Evolutionary conservation across 2,329 filamentous ascomycete genomes (phyloP), one percentile per base, ranked within the genome.

Genomic region (Arthrobotrys musiformis): DNA sequence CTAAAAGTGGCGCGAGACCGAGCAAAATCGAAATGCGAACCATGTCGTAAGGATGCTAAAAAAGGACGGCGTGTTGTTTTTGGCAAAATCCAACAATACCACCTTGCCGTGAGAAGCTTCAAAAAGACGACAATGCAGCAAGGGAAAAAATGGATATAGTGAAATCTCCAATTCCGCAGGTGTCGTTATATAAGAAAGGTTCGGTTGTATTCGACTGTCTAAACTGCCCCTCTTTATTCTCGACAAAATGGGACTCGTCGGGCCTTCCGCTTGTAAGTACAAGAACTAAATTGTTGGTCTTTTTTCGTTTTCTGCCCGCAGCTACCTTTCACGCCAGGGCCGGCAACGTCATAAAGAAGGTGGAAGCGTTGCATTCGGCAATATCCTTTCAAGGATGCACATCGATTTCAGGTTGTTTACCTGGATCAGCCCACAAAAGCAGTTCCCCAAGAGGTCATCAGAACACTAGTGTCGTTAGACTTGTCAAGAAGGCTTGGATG

Each of bases 321-420:
- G 35, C 35, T n/a, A n/a, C n/a, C 13, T 5, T 40, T 11, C 37
- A 15, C 13, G 4, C 15, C 40, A 11, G 30, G 30, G 15, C 5
- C 24, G 8, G 24, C 58, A 61, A 73, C 69, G 69, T 73, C 69
- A 73, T 73, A 44, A 17, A 54, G 67, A 70, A 70, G 54, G 67
- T 66, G 40, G 19, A 67, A 73, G 61, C 52, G 69, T 73, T 67
- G 69, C 69, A 67, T 67, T 67, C 69, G 52, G 69, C 22, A 52
- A 26, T 28, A 37, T 24, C 58, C 33, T 8, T 63, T 66, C 68
- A 56, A 64, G 60, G 58, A 56, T 63, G 15, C 6, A 33, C 50
- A 19, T 54, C 15, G 13, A 54, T 19, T 40, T 33, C 15, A 22
- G 50, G 7, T 15, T 61, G 69, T 73, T 52, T 60, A n/a, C 42